These are phyloP conservation scores for Acanthamoeba lenticulata DNA, from an alignment of 208 protist species.

Conservation along the genomic window DNA sequence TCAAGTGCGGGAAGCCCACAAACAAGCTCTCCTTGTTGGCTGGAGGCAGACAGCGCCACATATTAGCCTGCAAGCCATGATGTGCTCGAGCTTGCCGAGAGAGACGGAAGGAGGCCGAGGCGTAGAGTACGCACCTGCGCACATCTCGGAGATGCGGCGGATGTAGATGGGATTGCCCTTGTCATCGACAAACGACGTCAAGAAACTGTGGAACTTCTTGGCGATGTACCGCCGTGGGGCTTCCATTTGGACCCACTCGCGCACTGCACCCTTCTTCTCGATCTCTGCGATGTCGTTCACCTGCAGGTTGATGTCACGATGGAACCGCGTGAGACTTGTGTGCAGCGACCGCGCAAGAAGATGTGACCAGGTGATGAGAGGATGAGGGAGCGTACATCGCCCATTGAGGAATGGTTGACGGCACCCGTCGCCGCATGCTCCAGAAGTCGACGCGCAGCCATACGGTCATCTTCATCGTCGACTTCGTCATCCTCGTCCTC, in stretches of 20 bases:
- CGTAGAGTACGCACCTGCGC: neutral
- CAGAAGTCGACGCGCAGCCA: neutral
- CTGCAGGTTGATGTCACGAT: neutral
- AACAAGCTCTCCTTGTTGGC: conserved; percentile 91
- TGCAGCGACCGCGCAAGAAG: too few relatives aligned
- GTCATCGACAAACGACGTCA: neutral
- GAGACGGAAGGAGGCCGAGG: neutral
- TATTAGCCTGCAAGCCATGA: neutral
- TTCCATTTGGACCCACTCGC: conserved; percentile 25
- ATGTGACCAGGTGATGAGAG: neutral
- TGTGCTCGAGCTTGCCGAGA: neutral
- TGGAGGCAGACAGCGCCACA: neutral
- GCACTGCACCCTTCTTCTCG: conserved; percentile 33
- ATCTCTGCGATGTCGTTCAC: neutral
- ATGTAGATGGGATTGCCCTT: conserved; percentile 6
- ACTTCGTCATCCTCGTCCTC: neutral
- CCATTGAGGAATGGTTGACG: neutral
- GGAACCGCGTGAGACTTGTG: too few relatives aligned
- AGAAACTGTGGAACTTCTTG: neutral
- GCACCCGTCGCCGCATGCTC: neutral
- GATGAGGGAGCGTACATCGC: neutral
- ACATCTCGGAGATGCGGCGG: neutral
- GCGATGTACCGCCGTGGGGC: conserved; percentile 23
- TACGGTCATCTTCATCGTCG: neutral
- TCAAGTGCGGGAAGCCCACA: conserved; percentile 95